Conservation (phyloP, 306 rosid genomes). For the Lathyrus aphaca region DNA sequence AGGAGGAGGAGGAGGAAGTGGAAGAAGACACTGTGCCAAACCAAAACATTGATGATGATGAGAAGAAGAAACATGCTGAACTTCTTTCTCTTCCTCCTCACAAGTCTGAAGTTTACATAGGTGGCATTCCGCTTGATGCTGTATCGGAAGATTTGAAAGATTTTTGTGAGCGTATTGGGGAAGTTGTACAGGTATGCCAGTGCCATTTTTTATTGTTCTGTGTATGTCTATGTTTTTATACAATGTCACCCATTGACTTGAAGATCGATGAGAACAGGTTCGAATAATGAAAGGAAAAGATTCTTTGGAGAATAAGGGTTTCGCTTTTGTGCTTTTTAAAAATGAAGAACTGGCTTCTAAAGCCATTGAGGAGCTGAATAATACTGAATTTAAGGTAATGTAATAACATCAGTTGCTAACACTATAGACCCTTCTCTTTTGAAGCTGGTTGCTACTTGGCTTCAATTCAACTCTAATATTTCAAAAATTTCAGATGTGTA, state of each 20-base stretch:
- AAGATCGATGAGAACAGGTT: conserved; percentile 62
- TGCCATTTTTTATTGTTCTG: conserved; percentile 27
- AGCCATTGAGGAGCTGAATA: conserved; percentile 85
- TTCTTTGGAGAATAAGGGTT: conserved; percentile 77
- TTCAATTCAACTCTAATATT: conserved; percentile 16
- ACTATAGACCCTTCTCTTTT: conserved; percentile 13
- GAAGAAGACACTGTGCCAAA: conserved; percentile 44
- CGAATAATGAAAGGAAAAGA: conserved; percentile 90
- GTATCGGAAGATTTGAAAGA: conserved; percentile 69
- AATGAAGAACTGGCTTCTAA: conserved; percentile 77
- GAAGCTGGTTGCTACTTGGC: conserved; percentile 1
- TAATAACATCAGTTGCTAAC: background rate
- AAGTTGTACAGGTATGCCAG: conserved; percentile 71
- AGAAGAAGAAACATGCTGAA: conserved; percentile 72
- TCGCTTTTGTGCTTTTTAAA: conserved; percentile 85
- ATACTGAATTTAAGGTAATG: conserved; percentile 75
- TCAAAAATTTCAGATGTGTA: conserved; percentile 16
- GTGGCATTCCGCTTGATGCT: conserved; percentile 82
- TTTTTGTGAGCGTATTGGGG: conserved; percentile 78
- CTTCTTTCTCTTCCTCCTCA: conserved; percentile 98
- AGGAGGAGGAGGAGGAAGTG: conserved; percentile 40
- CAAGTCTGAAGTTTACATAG: conserved; percentile 94
- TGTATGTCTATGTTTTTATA: conserved; percentile 7
- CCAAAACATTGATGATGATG: conserved; percentile 51
- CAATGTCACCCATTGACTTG: conserved; percentile 29